Evolutionary conservation across 257 asterid genomes (phyloP), one percentile per base, ranked within the genome.

Genomic region (Salvia hispanica): DNA sequence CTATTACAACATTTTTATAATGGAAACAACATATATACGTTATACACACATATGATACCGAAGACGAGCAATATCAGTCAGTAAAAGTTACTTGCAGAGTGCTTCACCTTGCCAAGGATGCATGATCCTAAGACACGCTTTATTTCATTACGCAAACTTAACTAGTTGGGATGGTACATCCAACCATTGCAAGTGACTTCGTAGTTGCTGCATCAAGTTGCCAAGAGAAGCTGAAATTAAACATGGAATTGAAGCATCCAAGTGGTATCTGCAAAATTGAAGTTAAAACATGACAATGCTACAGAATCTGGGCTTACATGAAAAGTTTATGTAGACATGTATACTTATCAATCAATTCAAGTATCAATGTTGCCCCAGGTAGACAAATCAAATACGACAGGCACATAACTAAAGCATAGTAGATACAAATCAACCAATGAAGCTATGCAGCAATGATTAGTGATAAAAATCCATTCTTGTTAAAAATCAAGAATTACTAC

Each of bases 181-280:
- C n/a, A n/a, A n/a, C n/a, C n/a, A n/a, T n/a, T n/a, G 96, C 85
- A 25, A 94, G 96, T 36, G 98, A 94, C 76, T 94, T 91, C 5
- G 99, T 88, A 50, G 96, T 81, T 33, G 95, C 88, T 13, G 95
- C 96, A 74, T 94, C 99, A 25, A 87, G 75, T 80, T 87, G 95
- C 96, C 93, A 82, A 72, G 90, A 87, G 61, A 98, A 98, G 70
- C 98, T 88, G 85, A 88, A 94, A 78, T 94, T 94, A 66, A 94
- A 94, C 99, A 94, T 94, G 13, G 99, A 92, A 65, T 94, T 94
- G 71, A 91, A 91, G 85, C 96, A 85, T 70, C 99, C 99, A 36
- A 91, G 95, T 9, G n/a, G 99, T 63, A 18, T 18, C 21, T 18
- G 76, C 72, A n/a, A 64, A 16, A 34, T 34, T 34, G 5, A 34